Conservation (phyloP, 257 asterid species). For the Henckelia pumila region DNA sequence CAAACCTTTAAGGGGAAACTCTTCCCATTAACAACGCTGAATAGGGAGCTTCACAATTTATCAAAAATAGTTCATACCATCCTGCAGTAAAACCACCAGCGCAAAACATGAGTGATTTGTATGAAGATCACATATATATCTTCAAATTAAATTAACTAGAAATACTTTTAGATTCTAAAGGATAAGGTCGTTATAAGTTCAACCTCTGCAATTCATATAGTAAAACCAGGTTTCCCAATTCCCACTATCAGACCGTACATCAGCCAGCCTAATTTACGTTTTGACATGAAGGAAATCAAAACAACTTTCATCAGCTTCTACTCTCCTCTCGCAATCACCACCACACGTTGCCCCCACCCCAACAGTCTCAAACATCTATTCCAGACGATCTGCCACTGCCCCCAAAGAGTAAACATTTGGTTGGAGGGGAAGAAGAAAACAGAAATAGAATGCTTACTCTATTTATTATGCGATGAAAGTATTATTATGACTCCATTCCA, state of each 20-base stretch:
- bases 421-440: neutral
- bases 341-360: neutral
- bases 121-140: neutral
- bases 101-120: constrained; percentile 27
- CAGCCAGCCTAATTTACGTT: neutral
- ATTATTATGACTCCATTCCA: neutral
- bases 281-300: neutral
- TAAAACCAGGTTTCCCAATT: neutral
- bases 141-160: neutral
- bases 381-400: neutral
- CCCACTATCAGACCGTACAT: no score
- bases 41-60: constrained; percentile 20
- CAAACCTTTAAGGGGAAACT: constrained; percentile 15
- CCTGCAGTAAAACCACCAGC: constrained; percentile 58
- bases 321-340: neutral
- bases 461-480: neutral
- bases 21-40: constrained; percentile 18
- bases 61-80: constrained; percentile 61
- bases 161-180: no score
- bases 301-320: neutral
- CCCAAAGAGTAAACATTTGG: neutral
- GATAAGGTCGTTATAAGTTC: no score
- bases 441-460: neutral
- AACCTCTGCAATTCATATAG: no score
- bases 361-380: neutral